Percentiles rank a stretch among this genome's conserved stretches.
These are phyloP conservation scores for Neurospora sp. DNA, from an alignment of 2,329 filamentous ascomycete genomes.

Conservation along the genomic window DNA sequence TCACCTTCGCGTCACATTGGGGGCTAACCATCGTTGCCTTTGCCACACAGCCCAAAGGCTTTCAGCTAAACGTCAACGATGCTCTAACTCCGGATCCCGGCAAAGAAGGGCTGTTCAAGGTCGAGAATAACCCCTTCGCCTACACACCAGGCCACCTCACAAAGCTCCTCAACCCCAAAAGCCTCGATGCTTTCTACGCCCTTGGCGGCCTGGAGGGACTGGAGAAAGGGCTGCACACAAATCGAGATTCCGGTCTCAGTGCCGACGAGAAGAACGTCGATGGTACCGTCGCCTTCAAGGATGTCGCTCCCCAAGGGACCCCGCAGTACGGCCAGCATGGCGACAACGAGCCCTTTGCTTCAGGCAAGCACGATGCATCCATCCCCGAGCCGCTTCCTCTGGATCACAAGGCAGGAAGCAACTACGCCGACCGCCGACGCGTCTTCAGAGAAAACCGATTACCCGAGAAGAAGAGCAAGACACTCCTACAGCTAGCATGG, in stretches of 20 bases:
- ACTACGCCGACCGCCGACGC: constrained; percentile 40
- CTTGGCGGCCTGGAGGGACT: constrained; percentile 63
- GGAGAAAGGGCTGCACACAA: constrained; percentile 61
- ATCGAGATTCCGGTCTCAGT: constrained; percentile 56
- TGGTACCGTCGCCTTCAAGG: constrained; percentile 58
- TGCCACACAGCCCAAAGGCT: background rate
- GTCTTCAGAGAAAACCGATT: constrained; percentile 51
- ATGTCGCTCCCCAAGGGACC: constrained; percentile 36
- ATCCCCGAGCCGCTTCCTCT: background rate
- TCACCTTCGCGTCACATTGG: background rate
- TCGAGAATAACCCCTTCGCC: constrained; percentile 60
- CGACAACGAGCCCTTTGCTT: constrained; percentile 21
- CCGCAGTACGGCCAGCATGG: constrained; percentile 25
- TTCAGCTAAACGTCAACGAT: constrained; percentile 30
- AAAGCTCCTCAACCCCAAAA: constrained; percentile 75
- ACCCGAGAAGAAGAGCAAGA: constrained; percentile 52
- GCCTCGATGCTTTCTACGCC: constrained; percentile 61
- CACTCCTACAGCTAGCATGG: constrained; percentile 53
- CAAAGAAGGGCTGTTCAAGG: constrained; percentile 58
- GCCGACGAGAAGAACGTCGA: constrained; percentile 57
- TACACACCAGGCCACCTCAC: constrained; percentile 63
- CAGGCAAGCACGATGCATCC: constrained; percentile 6
- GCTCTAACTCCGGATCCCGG: constrained; percentile 60
- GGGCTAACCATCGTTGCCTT: background rate
- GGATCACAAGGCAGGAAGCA: constrained; percentile 5